Percentiles rank a stretch among this genome's conserved stretches.
phyloP scores from a whole-genome alignment of 768 basidiomycete species.

The Termitomyces sp. region DNA sequence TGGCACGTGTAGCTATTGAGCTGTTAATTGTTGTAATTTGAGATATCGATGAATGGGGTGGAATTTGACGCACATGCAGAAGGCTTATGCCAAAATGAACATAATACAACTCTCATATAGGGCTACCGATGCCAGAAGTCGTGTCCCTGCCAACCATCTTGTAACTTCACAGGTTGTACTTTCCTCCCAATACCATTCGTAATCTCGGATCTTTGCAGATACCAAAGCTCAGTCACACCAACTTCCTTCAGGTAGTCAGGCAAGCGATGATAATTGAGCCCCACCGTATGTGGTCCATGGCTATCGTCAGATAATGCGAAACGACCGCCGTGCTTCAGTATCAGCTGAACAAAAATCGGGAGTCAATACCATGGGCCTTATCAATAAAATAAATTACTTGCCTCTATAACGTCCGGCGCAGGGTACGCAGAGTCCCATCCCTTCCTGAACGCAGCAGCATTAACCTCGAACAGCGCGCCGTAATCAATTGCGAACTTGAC shows the following conservation, averaged over 20 bases:
- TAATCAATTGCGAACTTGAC: slow-evolving; percentile 67
- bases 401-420: slow-evolving; percentile 70
- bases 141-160: slow-evolving; percentile 56
- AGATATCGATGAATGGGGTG: no score
- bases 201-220: slow-evolving; percentile 37
- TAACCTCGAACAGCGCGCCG: slow-evolving; percentile 91
- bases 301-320: slow-evolving; percentile 94
- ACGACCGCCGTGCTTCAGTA: slow-evolving; percentile 63
- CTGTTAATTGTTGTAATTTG: not conserved
- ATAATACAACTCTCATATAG: not conserved
- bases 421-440: slow-evolving; percentile 88
- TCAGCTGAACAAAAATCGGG: slow-evolving; percentile 45
- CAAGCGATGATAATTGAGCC: slow-evolving; percentile 74
- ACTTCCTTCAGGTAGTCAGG: slow-evolving; percentile 58
- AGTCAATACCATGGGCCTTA: not conserved
- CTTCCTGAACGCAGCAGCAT: slow-evolving; percentile 90
- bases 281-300: slow-evolving; percentile 86
- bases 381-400: slow-evolving; percentile 23
- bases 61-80: not conserved
- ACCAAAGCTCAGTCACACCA: slow-evolving; percentile 67
- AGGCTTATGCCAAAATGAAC: not conserved
- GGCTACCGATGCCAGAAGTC: slow-evolving; percentile 47
- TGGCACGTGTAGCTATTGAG: not conserved
- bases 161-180: slow-evolving; percentile 38
- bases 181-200: slow-evolving; percentile 45